These are phyloP conservation scores for Lactarius tabidus DNA, from an alignment of 768 basidiomycete genomes.

Conservation along the genomic window DNA sequence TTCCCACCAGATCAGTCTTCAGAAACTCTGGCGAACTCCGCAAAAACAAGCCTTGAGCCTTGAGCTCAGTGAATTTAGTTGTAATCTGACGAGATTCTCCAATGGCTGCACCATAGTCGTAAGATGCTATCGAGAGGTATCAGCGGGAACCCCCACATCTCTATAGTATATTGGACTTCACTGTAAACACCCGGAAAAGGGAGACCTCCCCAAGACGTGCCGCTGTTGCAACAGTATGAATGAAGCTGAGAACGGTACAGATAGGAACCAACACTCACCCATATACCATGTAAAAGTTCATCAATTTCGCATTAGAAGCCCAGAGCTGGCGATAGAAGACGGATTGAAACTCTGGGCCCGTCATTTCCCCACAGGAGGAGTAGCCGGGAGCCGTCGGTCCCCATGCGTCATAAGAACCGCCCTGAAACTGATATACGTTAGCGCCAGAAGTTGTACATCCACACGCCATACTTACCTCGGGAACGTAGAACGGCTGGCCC, in stretches of 20 bases:
- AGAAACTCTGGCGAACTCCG: constrained; percentile 75
- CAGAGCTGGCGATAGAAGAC: constrained; percentile 77
- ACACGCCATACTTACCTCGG: constrained; percentile 49
- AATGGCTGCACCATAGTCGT: constrained; percentile 77
- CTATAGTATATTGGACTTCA: constrained; percentile 25
- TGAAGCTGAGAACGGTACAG: background rate
- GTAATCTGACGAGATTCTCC: constrained; percentile 64
- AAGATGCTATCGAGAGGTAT: constrained; percentile 43
- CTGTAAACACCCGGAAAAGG: constrained; percentile 75
- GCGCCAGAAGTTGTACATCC: background rate
- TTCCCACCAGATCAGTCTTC: constrained; percentile 72
- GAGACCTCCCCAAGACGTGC: constrained; percentile 81
- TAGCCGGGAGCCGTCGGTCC: constrained; percentile 72
- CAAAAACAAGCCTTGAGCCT: constrained; percentile 72
- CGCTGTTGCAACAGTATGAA: constrained; percentile 41
- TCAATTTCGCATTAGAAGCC: constrained; percentile 77
- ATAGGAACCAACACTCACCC: constrained; percentile 41
- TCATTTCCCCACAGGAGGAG: constrained; percentile 56
- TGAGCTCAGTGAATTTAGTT: constrained; percentile 71
- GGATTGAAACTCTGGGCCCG: constrained; percentile 68
- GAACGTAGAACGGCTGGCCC: constrained; percentile 64
- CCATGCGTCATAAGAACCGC: constrained; percentile 80
- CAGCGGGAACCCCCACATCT: background rate
- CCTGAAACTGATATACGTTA: constrained; percentile 50
- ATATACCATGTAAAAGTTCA: constrained; percentile 84